Base-by-base conservation (phyloP, 768 basidiomycete genomes). In the Trametes gibbosa region DNA sequence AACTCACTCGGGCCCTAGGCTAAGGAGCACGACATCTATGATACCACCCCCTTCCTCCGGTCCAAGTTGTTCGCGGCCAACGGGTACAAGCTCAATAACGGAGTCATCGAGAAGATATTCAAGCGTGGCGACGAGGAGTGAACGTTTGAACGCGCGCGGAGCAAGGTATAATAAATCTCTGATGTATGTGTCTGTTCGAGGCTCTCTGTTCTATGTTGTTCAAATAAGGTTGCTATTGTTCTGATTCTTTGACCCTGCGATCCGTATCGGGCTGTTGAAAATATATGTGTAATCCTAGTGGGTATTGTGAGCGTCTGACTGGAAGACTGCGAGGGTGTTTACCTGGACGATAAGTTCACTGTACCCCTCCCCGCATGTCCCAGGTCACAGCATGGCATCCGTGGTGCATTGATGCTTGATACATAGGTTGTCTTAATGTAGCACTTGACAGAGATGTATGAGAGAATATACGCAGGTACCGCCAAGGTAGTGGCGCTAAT, bases 1-100 rank as follows among this genome's bases (percentile, higher is more conserved):
- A 10, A 6, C 13, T 17, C 8, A 8, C 13, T 32, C 19, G 24
- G 12, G 21, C 13, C 40, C n/a, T 64, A 96, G 94, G 92, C 95
- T 9, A 97, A 96, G 69, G 97, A 98, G 50, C 88, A 97, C 65
- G 97, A 99, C 63, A 98, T 98, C 50, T 98, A 88, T 69, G 95
- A 98, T 69, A 83, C 89, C 32, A 75, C 82, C 19, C 84, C 93
- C 5, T 99, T 98, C 84, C 73, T 97, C 68, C 81, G 77, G 34
- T 95, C 92, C 2, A 87, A 86, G 63, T 70, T 99, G 25, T 99
- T 99, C 73, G 68, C 76, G 16, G 79, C 91, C 13, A 99, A 99
- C 66, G 96, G 96, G 2, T 99, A 98, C 75, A 84, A 83, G 65
- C 69, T 90, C 40, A 80, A 80, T 19, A 83, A 83, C 34, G 72